Evolutionary conservation across 768 basidiomycete species (phyloP).

Genomic region (Amanita rimosa): DNA sequence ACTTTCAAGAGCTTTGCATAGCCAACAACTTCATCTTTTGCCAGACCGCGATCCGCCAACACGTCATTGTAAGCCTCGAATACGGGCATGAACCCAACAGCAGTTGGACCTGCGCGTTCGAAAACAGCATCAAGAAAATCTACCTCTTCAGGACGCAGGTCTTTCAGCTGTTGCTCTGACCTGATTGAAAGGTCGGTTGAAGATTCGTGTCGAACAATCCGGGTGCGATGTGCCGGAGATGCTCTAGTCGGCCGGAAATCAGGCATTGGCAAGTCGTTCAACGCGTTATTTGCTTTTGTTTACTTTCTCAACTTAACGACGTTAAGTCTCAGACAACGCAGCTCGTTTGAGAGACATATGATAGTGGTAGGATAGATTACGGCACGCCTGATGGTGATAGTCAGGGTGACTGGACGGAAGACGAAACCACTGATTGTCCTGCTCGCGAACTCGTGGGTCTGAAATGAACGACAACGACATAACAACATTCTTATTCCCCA

Average conservation of each 20-base stretch:
- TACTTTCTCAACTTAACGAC: too few relatives aligned
- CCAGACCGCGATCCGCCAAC: conserved; percentile 61
- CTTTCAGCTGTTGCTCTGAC: conserved; percentile 39
- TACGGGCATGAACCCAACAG: conserved; percentile 70
- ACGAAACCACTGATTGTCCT: too few relatives aligned
- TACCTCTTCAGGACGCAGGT: conserved; percentile 45
- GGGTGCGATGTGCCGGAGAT: conserved; percentile 29
- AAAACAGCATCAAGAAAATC: conserved; percentile 70
- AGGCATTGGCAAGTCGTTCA: conserved; percentile 20
- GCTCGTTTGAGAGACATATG: too few relatives aligned
- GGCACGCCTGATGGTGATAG: too few relatives aligned
- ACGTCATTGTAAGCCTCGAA: conserved; percentile 82
- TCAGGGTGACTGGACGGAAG: too few relatives aligned
- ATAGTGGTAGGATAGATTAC: too few relatives aligned
- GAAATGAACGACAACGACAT: too few relatives aligned
- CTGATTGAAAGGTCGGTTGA: conserved; percentile 26
- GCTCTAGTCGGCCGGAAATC: conserved; percentile 35
- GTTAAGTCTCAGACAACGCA: too few relatives aligned
- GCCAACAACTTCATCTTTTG: conserved; percentile 69
- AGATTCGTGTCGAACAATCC: conserved; percentile 9
- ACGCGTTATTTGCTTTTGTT: conserved; percentile 5
- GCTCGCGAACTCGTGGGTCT: too few relatives aligned
- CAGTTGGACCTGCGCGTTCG: conserved; percentile 47
- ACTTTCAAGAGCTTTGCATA: conserved; percentile 79
- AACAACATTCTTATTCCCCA: too few relatives aligned